A percentile compares a stretch with the other conserved stretches of the same genome.
These are phyloP conservation scores for Talaromyces stipitatus DNA, from an alignment of 495 filamentous ascomycete genomes.

Conservation along the genomic window DNA sequence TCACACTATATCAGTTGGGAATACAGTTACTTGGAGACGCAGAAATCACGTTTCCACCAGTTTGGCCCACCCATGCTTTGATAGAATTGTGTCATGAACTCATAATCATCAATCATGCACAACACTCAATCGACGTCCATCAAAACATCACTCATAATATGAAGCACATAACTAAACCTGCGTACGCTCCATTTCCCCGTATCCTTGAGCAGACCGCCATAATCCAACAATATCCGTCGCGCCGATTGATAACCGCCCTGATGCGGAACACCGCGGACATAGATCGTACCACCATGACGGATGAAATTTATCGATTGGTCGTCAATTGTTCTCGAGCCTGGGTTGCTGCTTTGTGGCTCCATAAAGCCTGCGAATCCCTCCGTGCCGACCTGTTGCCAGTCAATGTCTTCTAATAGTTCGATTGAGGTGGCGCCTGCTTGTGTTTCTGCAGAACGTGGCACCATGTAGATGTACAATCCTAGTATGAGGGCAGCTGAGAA, in stretches of 20 bases:
- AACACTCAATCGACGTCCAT: slow-evolving; percentile 34
- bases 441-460: slow-evolving; percentile 19
- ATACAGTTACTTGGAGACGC: too few relatives aligned
- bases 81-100: too few relatives aligned
- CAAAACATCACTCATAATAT: slow-evolving; percentile 49
- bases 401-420: slow-evolving; percentile 43
- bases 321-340: slow-evolving; percentile 13
- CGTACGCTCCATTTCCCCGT: slow-evolving; percentile 44
- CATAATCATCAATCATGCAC: neutral
- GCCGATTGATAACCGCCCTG: slow-evolving; percentile 43
- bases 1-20: too few relatives aligned
- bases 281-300: slow-evolving; percentile 41
- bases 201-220: slow-evolving; percentile 41
- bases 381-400: slow-evolving; percentile 38
- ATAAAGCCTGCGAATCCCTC: slow-evolving; percentile 35
- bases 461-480: slow-evolving; percentile 45
- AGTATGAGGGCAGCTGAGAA: slow-evolving; percentile 44
- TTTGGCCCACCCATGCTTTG: too few relatives aligned
- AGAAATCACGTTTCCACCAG: too few relatives aligned
- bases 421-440: slow-evolving; percentile 27
- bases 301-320: slow-evolving; percentile 41
- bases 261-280: slow-evolving; percentile 37
- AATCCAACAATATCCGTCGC: slow-evolving; percentile 40
- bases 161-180: slow-evolving; percentile 40
- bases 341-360: slow-evolving; percentile 21